A percentile compares a stretch with the other conserved stretches of the same genome.
These are phyloP conservation scores for Debaryomyces hansenii DNA, from an alignment of 805 yeast species.

Conservation along the genomic window DNA sequence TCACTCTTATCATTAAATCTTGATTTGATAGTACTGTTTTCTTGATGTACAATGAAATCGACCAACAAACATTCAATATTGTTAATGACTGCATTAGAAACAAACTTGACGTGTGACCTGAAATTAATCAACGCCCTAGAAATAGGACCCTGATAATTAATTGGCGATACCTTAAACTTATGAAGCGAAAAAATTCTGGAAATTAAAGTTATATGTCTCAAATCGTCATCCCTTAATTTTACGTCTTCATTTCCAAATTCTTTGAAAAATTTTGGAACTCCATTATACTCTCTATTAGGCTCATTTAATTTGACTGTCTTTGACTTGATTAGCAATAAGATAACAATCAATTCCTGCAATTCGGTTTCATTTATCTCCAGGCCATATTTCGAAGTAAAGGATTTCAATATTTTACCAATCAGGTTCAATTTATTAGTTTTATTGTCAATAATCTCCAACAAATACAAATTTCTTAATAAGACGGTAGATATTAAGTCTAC, in stretches of 20 bases:
- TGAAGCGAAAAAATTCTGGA: slow-evolving; percentile 38
- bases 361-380: slow-evolving; percentile 15
- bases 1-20: slow-evolving; percentile 39
- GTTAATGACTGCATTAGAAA: slow-evolving; percentile 51
- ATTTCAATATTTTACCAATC: slow-evolving; percentile 52
- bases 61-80: slow-evolving; percentile 51
- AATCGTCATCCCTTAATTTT: slow-evolving; percentile 46
- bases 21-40: slow-evolving; percentile 49
- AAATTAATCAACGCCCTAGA: slow-evolving; percentile 66
- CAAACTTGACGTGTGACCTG: slow-evolving; percentile 60
- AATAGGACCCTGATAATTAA: slow-evolving; percentile 66
- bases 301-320: slow-evolving; percentile 42
- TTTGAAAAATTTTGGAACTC: slow-evolving; percentile 34
- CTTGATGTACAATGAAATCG: slow-evolving; percentile 49
- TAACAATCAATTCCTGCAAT: slow-evolving; percentile 44
- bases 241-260: slow-evolving; percentile 26
- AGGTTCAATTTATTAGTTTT: slow-evolving; percentile 43
- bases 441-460: slow-evolving; percentile 49
- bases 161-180: slow-evolving; percentile 40
- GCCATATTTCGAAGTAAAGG: slow-evolving; percentile 21
- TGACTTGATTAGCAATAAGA: slow-evolving; percentile 45
- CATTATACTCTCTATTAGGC: slow-evolving; percentile 28
- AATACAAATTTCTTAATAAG: slow-evolving; percentile 51
- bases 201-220: slow-evolving; percentile 27
- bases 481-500: slow-evolving; percentile 60